Evolutionary conservation across 2,329 filamentous ascomycete species (phyloP).

Genomic region (Eutypella sp.): DNA sequence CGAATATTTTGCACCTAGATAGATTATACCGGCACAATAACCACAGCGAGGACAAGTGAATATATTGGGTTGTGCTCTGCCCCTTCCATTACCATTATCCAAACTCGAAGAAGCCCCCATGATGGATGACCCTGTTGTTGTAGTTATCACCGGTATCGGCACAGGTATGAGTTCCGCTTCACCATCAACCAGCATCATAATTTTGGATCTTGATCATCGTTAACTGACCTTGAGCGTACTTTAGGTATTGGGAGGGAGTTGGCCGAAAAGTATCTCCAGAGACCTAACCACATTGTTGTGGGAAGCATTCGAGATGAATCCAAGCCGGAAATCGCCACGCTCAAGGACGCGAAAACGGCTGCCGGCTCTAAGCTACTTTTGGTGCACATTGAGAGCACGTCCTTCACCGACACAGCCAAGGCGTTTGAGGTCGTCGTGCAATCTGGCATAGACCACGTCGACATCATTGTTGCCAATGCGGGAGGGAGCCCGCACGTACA

Average conservation of each 20-base stretch:
- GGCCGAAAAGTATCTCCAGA: background rate
- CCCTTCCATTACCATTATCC: no score
- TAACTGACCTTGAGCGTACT: background rate
- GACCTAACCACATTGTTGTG: slow-evolving; percentile 5
- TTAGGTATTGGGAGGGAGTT: background rate
- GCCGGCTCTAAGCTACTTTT: background rate
- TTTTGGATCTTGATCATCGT: no score
- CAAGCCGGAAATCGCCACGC: background rate
- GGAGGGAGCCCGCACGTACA: background rate
- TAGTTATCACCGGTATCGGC: background rate
- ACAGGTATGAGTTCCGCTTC: background rate
- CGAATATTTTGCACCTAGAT: no score
- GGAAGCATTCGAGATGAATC: slow-evolving; percentile 2
- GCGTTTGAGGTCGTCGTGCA: background rate
- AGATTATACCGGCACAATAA: no score
- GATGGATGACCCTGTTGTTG: background rate
- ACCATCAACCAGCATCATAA: background rate
- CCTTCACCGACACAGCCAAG: background rate
- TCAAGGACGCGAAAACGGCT: background rate
- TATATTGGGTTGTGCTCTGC: no score
- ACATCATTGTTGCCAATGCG: slow-evolving; percentile 3
- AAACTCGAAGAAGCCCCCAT: no score
- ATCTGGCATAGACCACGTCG: slow-evolving; percentile 1
- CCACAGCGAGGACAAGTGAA: no score
- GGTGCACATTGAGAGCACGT: slow-evolving; percentile 4